phyloP scores from a whole-genome alignment of 495 filamentous ascomycete species.

The Aspergillus kassunensis region DNA sequence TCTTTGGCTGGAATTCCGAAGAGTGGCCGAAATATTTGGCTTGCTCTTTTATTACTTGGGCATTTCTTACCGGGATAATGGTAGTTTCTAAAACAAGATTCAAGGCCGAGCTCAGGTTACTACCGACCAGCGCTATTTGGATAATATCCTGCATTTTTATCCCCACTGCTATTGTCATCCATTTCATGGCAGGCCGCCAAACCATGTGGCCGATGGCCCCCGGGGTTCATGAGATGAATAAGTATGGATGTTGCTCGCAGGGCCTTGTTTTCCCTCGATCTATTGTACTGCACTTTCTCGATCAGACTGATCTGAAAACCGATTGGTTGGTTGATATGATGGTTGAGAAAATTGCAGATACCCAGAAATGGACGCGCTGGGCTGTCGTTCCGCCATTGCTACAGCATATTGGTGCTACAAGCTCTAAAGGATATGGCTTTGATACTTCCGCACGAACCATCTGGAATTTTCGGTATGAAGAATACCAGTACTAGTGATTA shows the following conservation, averaged over 20 bases:
- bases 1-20: constrained; percentile 17
- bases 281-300: constrained; percentile 20
- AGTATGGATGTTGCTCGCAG: constrained; percentile 49
- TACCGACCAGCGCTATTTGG: constrained; percentile 18
- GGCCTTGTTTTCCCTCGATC: constrained; percentile 38
- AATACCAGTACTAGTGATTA: neutral
- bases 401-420: constrained; percentile 47
- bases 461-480: constrained; percentile 45
- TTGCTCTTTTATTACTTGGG: constrained; percentile 11
- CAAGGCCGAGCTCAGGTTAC: constrained; percentile 6
- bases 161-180: constrained; percentile 27
- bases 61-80: constrained; percentile 9
- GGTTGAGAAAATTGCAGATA: constrained; percentile 43
- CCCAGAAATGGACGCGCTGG: constrained; percentile 37
- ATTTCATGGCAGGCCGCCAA: constrained; percentile 29
- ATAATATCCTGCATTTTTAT: constrained; percentile 21
- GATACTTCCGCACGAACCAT: constrained; percentile 27
- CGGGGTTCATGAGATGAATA: constrained; percentile 45
- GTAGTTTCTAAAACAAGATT: constrained; percentile 4
- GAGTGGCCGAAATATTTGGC: constrained; percentile 16
- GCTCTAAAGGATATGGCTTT: constrained; percentile 27
- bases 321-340: constrained; percentile 34
- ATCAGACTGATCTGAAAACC: constrained; percentile 20
- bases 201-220: constrained; percentile 30
- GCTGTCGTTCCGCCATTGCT: constrained; percentile 47